phyloP scores from a whole-genome alignment of 805 yeast species.

The Wickerhamomyces pijperi region DNA sequence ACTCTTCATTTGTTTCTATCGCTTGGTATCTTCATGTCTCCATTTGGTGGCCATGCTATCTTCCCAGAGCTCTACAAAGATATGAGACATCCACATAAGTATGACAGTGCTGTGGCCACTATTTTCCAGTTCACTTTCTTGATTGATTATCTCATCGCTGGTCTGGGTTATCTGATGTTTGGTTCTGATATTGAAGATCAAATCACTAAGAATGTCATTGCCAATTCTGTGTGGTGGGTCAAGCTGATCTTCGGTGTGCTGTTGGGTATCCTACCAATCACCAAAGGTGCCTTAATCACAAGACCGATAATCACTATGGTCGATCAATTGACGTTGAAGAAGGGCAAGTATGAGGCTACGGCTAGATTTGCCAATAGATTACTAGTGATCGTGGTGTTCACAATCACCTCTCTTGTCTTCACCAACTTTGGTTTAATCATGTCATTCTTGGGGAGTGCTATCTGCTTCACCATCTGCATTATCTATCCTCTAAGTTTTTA shows the following conservation, averaged over 20 bases:
- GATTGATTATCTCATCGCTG: conserved; percentile 52
- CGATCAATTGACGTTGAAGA: conserved; percentile 26
- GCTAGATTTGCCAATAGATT: conserved; percentile 11
- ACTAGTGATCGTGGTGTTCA: conserved; percentile 24
- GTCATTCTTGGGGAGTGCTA: conserved; percentile 62
- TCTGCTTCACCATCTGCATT: conserved; percentile 65
- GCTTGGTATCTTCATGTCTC: conserved; percentile 59
- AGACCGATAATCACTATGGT: conserved; percentile 61
- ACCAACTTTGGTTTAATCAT: conserved; percentile 67
- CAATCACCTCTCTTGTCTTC: conserved; percentile 41
- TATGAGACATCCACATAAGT: conserved; percentile 62
- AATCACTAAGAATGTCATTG: conserved; percentile 63
- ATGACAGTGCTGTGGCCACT: conserved; percentile 35
- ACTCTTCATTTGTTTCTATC: conserved; percentile 32
- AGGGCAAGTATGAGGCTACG: background rate
- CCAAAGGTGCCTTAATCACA: conserved; percentile 64
- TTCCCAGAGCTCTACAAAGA: conserved; percentile 70
- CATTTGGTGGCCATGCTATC: conserved; percentile 79
- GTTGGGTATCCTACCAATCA: conserved; percentile 64
- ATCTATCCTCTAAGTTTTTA: conserved; percentile 62
- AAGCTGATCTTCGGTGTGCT: conserved; percentile 30
- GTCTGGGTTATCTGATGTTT: conserved; percentile 70
- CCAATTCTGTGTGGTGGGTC: conserved; percentile 51
- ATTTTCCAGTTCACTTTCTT: conserved; percentile 48
- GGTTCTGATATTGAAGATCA: conserved; percentile 61